Evolutionary conservation across 2,329 filamentous ascomycete genomes (phyloP).

Genomic region (Hypoxylon sp.): DNA sequence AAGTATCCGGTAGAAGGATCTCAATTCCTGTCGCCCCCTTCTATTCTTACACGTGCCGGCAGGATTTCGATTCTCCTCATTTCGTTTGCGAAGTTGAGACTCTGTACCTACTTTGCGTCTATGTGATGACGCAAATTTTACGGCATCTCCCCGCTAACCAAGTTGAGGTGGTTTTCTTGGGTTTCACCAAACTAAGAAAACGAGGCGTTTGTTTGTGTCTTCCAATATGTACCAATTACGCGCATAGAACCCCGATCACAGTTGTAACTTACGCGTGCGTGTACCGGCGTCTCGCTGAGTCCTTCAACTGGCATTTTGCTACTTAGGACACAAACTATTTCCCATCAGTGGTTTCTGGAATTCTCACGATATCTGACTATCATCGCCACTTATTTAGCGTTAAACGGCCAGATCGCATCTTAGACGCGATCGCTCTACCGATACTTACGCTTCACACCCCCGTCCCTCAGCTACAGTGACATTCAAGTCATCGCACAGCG

Average conservation of each 20-base stretch:
- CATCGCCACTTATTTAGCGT: slow-evolving; percentile 1
- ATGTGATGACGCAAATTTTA: slow-evolving; percentile 44
- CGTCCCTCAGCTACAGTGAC: slow-evolving; percentile 33
- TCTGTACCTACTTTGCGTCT: slow-evolving; percentile 5
- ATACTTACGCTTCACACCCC: slow-evolving; percentile 33
- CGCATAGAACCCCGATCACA: neutral
- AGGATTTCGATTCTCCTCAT: slow-evolving; percentile 16
- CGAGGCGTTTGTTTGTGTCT: slow-evolving; percentile 15
- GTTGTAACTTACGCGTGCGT: neutral
- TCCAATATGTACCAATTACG: slow-evolving; percentile 11
- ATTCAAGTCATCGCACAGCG: slow-evolving; percentile 38
- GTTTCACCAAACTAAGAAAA: slow-evolving; percentile 25
- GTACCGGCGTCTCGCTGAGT: neutral
- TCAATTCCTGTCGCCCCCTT: slow-evolving; percentile 9
- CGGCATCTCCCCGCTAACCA: slow-evolving; percentile 32
- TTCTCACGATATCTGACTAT: neutral
- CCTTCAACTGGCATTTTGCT: neutral
- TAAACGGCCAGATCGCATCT: slow-evolving; percentile 29
- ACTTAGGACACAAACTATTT: neutral
- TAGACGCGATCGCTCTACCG: slow-evolving; percentile 35
- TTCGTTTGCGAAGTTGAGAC: slow-evolving; percentile 23
- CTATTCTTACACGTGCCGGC: slow-evolving; percentile 13
- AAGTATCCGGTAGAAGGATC: slow-evolving; percentile 8
- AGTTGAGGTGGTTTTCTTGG: slow-evolving; percentile 24
- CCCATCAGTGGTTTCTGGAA: neutral